These are phyloP conservation scores for Prunella vulgaris DNA, from an alignment of 257 asterid genomes.

Conservation along the genomic window DNA sequence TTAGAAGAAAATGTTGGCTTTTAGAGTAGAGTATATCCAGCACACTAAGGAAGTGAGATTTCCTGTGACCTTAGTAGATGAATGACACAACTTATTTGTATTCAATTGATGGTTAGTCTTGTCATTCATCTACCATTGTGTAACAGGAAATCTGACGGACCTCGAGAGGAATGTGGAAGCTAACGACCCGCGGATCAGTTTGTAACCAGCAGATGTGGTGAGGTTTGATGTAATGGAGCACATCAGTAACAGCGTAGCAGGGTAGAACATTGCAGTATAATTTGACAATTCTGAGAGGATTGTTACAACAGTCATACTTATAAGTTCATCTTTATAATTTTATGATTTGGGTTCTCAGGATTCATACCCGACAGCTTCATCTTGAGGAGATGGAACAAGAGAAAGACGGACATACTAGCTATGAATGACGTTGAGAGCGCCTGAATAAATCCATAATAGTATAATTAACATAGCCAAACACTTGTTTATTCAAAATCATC, in stretches of 20 bases:
- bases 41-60: not conserved
- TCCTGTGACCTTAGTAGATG: not conserved
- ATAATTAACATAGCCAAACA: not conserved
- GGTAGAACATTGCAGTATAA: conserved; percentile 27
- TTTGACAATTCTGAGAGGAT: conserved; percentile 22
- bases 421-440: conserved; percentile 37
- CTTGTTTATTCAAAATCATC: not conserved
- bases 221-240: conserved; percentile 30
- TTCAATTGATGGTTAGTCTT: not conserved
- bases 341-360: not conserved
- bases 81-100: not conserved
- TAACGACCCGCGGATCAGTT: conserved; percentile 11
- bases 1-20: not conserved
- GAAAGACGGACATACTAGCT: conserved; percentile 28
- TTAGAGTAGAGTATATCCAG: not conserved
- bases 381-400: conserved; percentile 34
- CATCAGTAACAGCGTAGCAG: conserved; percentile 18
- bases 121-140: not conserved
- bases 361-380: conserved; percentile 28
- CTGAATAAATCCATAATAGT: conserved; percentile 20
- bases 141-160: conserved; percentile 1
- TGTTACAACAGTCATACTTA: not conserved
- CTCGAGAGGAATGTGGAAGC: conserved; percentile 20
- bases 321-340: not conserved
- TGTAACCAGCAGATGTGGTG: conserved; percentile 21